Base-by-base conservation (phyloP, 2,329 filamentous ascomycete species). In the Colletotrichum gloeosporioides region DNA sequence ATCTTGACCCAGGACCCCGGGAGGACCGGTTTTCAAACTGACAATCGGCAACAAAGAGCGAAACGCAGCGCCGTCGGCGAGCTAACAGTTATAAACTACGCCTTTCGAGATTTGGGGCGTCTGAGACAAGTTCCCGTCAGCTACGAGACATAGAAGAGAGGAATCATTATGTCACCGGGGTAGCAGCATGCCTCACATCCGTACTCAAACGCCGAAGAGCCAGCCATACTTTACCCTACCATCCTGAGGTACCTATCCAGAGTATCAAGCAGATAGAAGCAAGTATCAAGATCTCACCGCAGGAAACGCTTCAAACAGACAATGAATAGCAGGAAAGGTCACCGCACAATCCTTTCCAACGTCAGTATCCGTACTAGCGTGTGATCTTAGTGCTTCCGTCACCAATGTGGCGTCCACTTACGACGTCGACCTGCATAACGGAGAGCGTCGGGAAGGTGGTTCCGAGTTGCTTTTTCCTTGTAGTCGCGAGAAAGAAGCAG, bases 321-420 rank as follows among this genome's bases (percentile, higher is more conserved):
- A 59, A 71, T 61, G 34, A 61, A 65, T 29, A 27, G 49, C 49
- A 31, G 13, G 64, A 27, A 53, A 32, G 18, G 29, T 25, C 10
- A 31, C 57, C 29, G 39, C 57, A 63, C 18, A 59, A 32, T 49
- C 70, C 44, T 69, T 65, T 16, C 69, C 59, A 69, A 73, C 70
- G 70, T 69, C 22, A 22, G 22, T 22, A 22, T 22, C 22, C 22
- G 22, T 65, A 32, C 39, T 69, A 69, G 70, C 49, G 64, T n/a
- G 29, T 34, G 18, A 15, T 64, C 29, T 53, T 49, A 63, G 57
- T 63, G 68, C 27, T 53, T 70, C 25, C 31, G 64, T 65, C 25
- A 15, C 32, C 12, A 8, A 12, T 32, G 73, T 76, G 70, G 70
- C 74, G 74, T 73, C 74, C 70, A 76, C 32, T 73, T 39, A 69